Base-by-base conservation (phyloP, 2,329 filamentous ascomycete species). In the Penicillium sp. region DNA sequence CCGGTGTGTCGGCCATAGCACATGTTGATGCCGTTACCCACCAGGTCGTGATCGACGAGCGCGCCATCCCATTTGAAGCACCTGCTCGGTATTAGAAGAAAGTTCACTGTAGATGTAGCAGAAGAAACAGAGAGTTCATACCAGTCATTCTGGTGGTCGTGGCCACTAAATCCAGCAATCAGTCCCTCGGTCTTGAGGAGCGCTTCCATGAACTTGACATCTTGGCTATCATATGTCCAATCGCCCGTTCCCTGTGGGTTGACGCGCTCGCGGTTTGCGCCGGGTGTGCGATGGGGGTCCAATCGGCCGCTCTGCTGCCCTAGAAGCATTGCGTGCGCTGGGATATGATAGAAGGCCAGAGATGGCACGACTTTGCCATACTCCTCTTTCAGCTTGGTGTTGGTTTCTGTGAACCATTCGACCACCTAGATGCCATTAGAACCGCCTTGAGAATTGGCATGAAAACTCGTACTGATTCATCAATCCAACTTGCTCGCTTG, bases 1-100 rank as follows among this genome's bases (percentile, higher is more conserved):
- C 88, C 87, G 0, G 83, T 81, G 60, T 87, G 86, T 60, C 88
- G 83, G 5, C 85, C 84, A 57, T 83, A 84, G 63, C 86, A 88
- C 57, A 81, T 49, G 34, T 73, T 66, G 4, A 77, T 52, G 2
- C 78, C 78, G 50, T 76, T 79, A 0, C 78, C 80, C 0, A 67
- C 68, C 1, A 72, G 41, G 5, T 61, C 63, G 39, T 64, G 68
- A 5, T 58, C 60, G 0, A 68, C 62, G 2, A 74, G 61, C 1
- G 55, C 45, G 0, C 34, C 48, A 7, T 66, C 55, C 74, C 73
- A 74, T 60, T 72, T 72, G 71, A 76, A 69, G 72, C 79, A 68
- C 63, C 63, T 66, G 24, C 13, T 21, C 4, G 6, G 24, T 22
- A 3, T 29, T 31, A 9, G 9, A 31, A 42, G 29, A 43, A 45